Conservation (phyloP, 345 rosid species). For the Salix koriyanagi region DNA sequence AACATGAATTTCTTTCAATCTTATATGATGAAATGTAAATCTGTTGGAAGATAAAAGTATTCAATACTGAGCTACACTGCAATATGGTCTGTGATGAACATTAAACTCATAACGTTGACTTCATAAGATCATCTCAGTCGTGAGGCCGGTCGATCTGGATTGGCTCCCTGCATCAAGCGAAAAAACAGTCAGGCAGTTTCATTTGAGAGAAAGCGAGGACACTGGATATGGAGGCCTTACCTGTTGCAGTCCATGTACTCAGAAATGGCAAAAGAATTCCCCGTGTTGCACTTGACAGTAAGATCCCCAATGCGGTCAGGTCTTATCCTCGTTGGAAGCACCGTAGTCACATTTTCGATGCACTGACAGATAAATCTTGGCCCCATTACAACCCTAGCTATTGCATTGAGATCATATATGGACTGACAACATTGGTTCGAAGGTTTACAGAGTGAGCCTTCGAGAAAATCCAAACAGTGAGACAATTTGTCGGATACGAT, state of each 20-base stretch:
- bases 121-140: background rate
- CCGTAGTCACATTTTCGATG: slow-evolving; percentile 26
- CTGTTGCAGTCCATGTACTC: slow-evolving; percentile 38
- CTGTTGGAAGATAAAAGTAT: background rate
- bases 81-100: background rate
- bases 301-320: too few relatives aligned
- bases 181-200: too few relatives aligned
- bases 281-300: slow-evolving; percentile 3
- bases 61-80: background rate
- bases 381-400: slow-evolving; percentile 27
- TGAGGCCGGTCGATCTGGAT: too few relatives aligned
- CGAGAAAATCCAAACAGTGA: slow-evolving; percentile 39
- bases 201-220: too few relatives aligned
- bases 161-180: too few relatives aligned
- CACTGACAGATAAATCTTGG: slow-evolving; percentile 38
- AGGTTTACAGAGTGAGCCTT: slow-evolving; percentile 28
- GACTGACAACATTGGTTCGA: slow-evolving; percentile 32
- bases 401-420: slow-evolving; percentile 30
- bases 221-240: slow-evolving; percentile 13
- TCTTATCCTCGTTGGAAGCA: background rate
- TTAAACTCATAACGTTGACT: background rate
- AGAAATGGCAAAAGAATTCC: slow-evolving; percentile 33
- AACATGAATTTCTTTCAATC: background rate
- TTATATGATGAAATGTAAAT: background rate
- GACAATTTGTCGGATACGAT: slow-evolving; percentile 24